Percentiles rank a stretch among this genome's conserved stretches.
phyloP scores from a whole-genome alignment of 495 filamentous ascomycete species.

The Acidiella bohemica region DNA sequence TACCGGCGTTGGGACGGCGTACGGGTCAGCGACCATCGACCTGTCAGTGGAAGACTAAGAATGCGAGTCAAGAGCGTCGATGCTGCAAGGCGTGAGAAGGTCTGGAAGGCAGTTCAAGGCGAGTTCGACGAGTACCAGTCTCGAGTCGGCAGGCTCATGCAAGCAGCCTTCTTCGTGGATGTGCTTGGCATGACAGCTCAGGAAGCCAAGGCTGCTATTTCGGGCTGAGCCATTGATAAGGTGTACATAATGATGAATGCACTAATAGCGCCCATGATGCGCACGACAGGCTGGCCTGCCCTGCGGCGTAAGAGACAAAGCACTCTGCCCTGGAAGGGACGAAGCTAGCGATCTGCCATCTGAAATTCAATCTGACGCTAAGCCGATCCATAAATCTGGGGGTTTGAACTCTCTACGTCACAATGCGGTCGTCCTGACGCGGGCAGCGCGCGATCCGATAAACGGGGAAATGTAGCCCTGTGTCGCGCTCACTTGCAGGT shows the following conservation, averaged over 20 bases:
- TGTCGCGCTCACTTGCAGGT: too few species aligned
- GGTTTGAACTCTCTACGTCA: background rate
- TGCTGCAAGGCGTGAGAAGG: conserved; percentile 44
- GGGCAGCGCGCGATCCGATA: too few species aligned
- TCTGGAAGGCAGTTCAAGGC: conserved; percentile 58
- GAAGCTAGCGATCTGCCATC: background rate
- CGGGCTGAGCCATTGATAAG: background rate
- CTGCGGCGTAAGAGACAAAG: too few species aligned
- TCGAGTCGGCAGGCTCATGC: conserved; percentile 47
- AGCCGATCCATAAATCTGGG: too few species aligned
- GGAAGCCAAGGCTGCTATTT: background rate
- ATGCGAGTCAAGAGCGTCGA: conserved; percentile 70
- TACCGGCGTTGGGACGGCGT: conserved; percentile 87
- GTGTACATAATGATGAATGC: too few species aligned
- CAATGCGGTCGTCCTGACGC: conserved; percentile 1
- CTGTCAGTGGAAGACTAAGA: conserved; percentile 72
- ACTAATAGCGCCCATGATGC: too few species aligned
- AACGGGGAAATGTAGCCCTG: too few species aligned
- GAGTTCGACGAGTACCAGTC: conserved; percentile 57
- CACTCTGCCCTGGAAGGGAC: too few species aligned
- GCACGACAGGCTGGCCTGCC: too few species aligned
- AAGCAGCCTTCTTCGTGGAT: conserved; percentile 29
- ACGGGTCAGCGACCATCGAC: conserved; percentile 78
- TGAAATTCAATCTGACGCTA: background rate
- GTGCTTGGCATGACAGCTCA: background rate